Evolutionary conservation across 164 flowering plant species (phyloP), one percentile per base, ranked within the genome.

Genomic region (Magnolia sinica): DNA sequence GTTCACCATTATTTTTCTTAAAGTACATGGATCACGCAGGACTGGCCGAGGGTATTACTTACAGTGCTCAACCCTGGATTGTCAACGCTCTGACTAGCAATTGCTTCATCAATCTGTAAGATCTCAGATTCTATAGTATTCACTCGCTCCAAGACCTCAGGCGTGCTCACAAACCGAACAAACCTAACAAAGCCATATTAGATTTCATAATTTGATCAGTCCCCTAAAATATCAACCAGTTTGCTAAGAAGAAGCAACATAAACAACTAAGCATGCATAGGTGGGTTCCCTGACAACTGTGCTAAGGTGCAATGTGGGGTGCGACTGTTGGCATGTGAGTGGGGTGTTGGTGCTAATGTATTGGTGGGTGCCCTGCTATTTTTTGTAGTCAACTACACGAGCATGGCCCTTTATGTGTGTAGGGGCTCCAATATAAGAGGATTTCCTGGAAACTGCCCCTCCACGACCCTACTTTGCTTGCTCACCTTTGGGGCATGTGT

Each of bases 111-210:
- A 73, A 84, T 84, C 73, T 95, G 98, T 76, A 87, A 64, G 75
- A 93, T 93, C 84, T 95, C 99, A 74, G 91, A 87, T 84, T 95
- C 99, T 77, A 91, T 79, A 8, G 94, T 91, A 72, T 89, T 80
- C 18, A 93, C 98, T 73, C 96, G 86, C 82, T 96, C 99, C 86
- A 96, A 81, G 76, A 96, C 85, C 85, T 92, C 98, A 1, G 99
- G 99, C 69, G 91, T 96, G 88, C 95, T 93, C 79, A 95, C 99
- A 87, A 95, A 95, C 52, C 95, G 97, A 73, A 96, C 97, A 89
- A 96, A 96, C 89, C 98, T 95, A 58, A 71, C 59, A 78, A 79
- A 51, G 71, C 6, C 27, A 49, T 37, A 64, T 14, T 51, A 19
- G 51, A 27, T 55, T 72, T 22, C 8, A 31, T 65, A 9, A 55